A percentile compares a stretch with the other conserved stretches of the same genome.
Evolutionary conservation across 2,329 filamentous ascomycete genomes (phyloP).

Genomic region (Pseudogymnoascus sp.): DNA sequence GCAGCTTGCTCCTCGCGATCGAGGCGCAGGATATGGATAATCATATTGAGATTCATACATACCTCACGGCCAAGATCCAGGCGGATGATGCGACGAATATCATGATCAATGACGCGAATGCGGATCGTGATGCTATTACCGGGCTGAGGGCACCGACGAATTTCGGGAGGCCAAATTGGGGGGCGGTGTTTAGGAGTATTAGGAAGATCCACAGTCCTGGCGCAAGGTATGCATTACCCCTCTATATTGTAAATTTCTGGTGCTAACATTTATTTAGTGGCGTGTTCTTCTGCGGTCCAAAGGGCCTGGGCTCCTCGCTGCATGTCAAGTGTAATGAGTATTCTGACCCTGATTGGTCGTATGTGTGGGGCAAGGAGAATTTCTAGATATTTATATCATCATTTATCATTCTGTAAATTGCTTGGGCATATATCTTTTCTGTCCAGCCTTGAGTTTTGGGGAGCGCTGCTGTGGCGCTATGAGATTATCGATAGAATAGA

Average conservation of each 20-base stretch:
- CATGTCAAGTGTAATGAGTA: conserved; percentile 86
- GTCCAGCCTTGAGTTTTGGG: not conserved
- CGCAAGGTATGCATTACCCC: conserved; percentile 74
- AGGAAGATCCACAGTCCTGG: conserved; percentile 67
- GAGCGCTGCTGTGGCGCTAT: not conserved
- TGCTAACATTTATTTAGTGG: conserved; percentile 52
- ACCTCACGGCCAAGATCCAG: conserved; percentile 81
- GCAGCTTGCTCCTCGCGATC: conserved; percentile 72
- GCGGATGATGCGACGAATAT: conserved; percentile 80
- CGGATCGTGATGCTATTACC: conserved; percentile 76
- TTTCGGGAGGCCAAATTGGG: conserved; percentile 82
- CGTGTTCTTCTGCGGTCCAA: conserved; percentile 81
- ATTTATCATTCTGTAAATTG: not conserved
- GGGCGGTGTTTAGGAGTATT: conserved; percentile 80
- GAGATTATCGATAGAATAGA: not conserved
- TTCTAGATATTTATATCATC: conserved; percentile 30
- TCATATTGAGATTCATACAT: conserved; percentile 82
- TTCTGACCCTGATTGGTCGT: conserved; percentile 65
- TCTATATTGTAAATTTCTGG: conserved; percentile 69
- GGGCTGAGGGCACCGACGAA: conserved; percentile 75
- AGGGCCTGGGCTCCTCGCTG: conserved; percentile 65
- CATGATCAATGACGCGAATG: conserved; percentile 85
- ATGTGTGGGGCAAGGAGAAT: conserved; percentile 41
- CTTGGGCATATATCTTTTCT: not conserved
- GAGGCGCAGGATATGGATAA: conserved; percentile 78